Percentiles rank a stretch among this genome's conserved stretches.
These are phyloP conservation scores for Ogataea dorogensis DNA, from an alignment of 805 yeast genomes.

Conservation along the genomic window DNA sequence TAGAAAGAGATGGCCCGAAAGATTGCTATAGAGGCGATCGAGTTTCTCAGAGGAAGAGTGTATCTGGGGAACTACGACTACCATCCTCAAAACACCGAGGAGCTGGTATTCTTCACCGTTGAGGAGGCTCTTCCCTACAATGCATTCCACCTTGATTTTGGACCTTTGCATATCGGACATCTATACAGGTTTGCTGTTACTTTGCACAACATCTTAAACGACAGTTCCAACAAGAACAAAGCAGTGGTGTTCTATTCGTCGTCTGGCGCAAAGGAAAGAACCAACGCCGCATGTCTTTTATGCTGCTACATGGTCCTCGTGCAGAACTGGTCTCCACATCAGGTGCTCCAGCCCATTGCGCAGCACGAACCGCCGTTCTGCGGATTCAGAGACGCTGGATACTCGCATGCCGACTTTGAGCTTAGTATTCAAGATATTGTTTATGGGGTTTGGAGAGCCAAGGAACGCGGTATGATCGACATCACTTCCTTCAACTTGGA, in stretches of 20 bases:
- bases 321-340: constrained; percentile 98
- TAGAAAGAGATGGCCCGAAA: constrained; percentile 26
- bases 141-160: constrained; percentile 94
- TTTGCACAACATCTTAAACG: constrained; percentile 87
- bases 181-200: constrained; percentile 93
- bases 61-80: constrained; percentile 88
- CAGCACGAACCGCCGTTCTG: constrained; percentile 92
- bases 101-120: constrained; percentile 81
- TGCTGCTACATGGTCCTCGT: constrained; percentile 94
- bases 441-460: constrained; percentile 97
- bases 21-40: constrained; percentile 34
- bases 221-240: constrained; percentile 75
- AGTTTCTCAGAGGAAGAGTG: constrained; percentile 56
- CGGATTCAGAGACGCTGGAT: constrained; percentile 97
- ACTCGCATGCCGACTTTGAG: constrained; percentile 91
- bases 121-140: constrained; percentile 92
- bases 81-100: constrained; percentile 72
- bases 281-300: constrained; percentile 91
- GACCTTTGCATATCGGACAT: constrained; percentile 92
- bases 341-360: constrained; percentile 89
- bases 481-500: constrained; percentile 84
- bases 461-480: constrained; percentile 86
- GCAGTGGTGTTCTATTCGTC: constrained; percentile 90
- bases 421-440: constrained; percentile 92
- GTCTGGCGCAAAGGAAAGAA: constrained; percentile 74